Conservation (phyloP, 2,329 filamentous ascomycete genomes). For the Pestalotiopsis sp. region DNA sequence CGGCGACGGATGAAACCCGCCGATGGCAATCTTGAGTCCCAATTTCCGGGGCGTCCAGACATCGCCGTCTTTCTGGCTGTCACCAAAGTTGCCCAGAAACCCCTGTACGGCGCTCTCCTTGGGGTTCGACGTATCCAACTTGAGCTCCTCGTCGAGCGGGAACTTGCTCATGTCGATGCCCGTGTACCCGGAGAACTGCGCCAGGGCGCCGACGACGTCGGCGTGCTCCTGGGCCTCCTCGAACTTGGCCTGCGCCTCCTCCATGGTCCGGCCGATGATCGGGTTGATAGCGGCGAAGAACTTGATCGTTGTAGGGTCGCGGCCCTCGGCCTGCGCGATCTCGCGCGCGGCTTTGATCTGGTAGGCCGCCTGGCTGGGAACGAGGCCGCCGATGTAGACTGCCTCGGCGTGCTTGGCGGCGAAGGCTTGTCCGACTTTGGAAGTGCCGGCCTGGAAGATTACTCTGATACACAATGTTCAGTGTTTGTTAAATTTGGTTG, state of each 20-base stretch:
- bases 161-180: slow-evolving; percentile 9
- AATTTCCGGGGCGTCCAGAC: neutral
- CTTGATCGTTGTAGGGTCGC: slow-evolving; percentile 3
- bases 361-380: slow-evolving; percentile 6
- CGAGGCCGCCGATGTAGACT: slow-evolving; percentile 35
- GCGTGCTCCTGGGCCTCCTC: slow-evolving; percentile 8
- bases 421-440: slow-evolving; percentile 61
- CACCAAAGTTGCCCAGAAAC: slow-evolving; percentile 3
- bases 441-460: slow-evolving; percentile 67
- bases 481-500: neutral
- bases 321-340: neutral
- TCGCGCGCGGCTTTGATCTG: slow-evolving; percentile 8
- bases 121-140: slow-evolving; percentile 6
- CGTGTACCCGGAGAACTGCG: slow-evolving; percentile 6
- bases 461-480: slow-evolving; percentile 30
- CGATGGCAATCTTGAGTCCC: slow-evolving; percentile 5
- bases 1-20: neutral
- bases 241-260: neutral
- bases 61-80: slow-evolving; percentile 7
- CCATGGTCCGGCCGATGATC: neutral
- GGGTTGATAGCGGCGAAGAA: slow-evolving; percentile 11
- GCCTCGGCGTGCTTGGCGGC: slow-evolving; percentile 67
- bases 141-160: slow-evolving; percentile 5
- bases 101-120: slow-evolving; percentile 7
- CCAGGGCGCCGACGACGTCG: slow-evolving; percentile 7